Percentiles rank a stretch among this genome's conserved stretches.
phyloP scores from a whole-genome alignment of 2,329 filamentous ascomycete species.

The Malbranchea cinnamomea region DNA sequence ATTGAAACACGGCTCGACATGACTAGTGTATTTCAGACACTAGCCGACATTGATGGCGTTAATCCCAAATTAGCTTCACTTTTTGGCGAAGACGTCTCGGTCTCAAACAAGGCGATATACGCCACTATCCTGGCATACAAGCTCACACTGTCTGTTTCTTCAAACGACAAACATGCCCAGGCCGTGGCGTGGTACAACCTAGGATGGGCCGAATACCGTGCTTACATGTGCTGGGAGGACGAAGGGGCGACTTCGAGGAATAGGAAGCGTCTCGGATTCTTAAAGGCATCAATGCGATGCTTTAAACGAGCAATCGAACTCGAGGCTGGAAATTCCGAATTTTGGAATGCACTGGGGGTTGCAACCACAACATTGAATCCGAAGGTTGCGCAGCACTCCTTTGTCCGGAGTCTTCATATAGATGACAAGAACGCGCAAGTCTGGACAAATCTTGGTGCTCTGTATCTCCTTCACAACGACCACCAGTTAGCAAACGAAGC shows the following conservation, averaged over 20 bases:
- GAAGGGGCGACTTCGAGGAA: slow-evolving; percentile 36
- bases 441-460: slow-evolving; percentile 81
- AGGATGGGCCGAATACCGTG: slow-evolving; percentile 81
- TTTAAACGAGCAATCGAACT: slow-evolving; percentile 95
- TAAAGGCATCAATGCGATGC: slow-evolving; percentile 69
- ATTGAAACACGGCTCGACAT: slow-evolving; percentile 38
- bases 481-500: slow-evolving; percentile 73
- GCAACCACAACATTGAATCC: slow-evolving; percentile 77
- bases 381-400: slow-evolving; percentile 79
- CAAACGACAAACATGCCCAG: slow-evolving; percentile 68
- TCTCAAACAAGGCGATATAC: slow-evolving; percentile 43
- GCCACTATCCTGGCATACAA: slow-evolving; percentile 76
- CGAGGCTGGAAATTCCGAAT: slow-evolving; percentile 84
- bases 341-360: slow-evolving; percentile 93
- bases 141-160: slow-evolving; percentile 58
- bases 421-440: slow-evolving; percentile 73
- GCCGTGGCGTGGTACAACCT: slow-evolving; percentile 96
- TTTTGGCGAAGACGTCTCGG: slow-evolving; percentile 19
- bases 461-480: slow-evolving; percentile 77
- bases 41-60: slow-evolving; percentile 56
- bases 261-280: slow-evolving; percentile 42
- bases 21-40: slow-evolving; percentile 41
- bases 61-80: slow-evolving; percentile 26
- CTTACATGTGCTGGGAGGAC: slow-evolving; percentile 48
- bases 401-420: slow-evolving; percentile 80